Evolutionary conservation across 805 yeast genomes (phyloP), one percentile per base, ranked within the genome.

Genomic region (Sugiyamaella boreocaroliniensis): DNA sequence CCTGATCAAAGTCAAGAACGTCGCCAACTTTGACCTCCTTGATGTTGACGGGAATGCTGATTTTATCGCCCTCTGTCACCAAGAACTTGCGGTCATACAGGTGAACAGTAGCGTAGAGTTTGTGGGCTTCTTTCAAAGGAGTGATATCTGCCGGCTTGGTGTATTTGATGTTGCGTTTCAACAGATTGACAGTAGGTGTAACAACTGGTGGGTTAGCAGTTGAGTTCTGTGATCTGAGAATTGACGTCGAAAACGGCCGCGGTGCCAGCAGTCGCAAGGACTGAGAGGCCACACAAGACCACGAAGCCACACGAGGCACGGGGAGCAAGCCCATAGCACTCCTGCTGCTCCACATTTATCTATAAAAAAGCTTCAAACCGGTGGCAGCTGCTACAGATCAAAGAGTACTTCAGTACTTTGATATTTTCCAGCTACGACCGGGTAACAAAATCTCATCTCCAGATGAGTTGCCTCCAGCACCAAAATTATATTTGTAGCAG

Each of bases 21-120:
- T 90, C 97, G 16, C 99, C 99, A 3, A 92, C 83, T 49, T 82
- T 76, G 10, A 85, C 93, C 50, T 81, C 79, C 61, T 82, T 84
- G 74, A 93, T 65, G 58, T 81, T 79, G 69, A 80, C 90, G 2
- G 97, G 97, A 41, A 93, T 69, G 20, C 82, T 77, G 49, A 93
- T 78, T 58, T 76, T 78, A 68, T 93, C 99, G 19, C 99, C 99
- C 59, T 83, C 80, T 22, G 98, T 89, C 15, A 93, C 93, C 56
- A 93, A 73, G 64, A 87, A 89, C 43, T 93, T 88, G 69, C 89
- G 82, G 68, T 84, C 81, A 72, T 89, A 93, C 40, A 93, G 78
- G 60, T 80, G 82, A 59, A 92, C 77, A 8, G 87, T 76, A 45
- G 98, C 98, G 65, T 89, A 93, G 32, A 92, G 70, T 48, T 83